Evolutionary conservation across 148 eudicot species (phyloP), one percentile per base, ranked within the genome.

Genomic region (Nyssa sinensis): DNA sequence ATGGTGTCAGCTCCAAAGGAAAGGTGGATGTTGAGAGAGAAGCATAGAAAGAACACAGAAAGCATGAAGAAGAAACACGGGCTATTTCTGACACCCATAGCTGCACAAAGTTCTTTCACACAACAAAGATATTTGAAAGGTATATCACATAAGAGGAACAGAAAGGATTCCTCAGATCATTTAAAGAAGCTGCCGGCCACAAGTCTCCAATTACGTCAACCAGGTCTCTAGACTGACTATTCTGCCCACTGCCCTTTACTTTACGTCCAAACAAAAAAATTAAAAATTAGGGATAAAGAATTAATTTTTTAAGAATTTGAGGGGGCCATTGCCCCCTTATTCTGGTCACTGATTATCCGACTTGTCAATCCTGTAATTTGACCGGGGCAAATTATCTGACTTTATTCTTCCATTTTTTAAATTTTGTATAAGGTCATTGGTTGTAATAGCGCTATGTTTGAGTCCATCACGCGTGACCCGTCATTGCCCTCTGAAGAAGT

Each of bases 1-100:
- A 88, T 85, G 66, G 76, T 79, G 67, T 88, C 85, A 28, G 75
- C 67, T 74, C 81, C 85, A 58, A n/a, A 58, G 63, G 74, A 76
- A 19, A 62, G 24, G 41, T 39, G 75, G 57, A 13, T 34, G 19
- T n/a, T 62, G 66, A 69, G 21, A 57, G 57, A 37, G 27, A 70
- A 72, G 44, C 69, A 60, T 0, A 81, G 47, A 31, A 55, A 28
- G 28, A 79, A 29, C 35, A 28, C n/a, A 41, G 32, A 53, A 8
- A 75, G 65, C 66, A 65, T 69, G n/a, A n/a, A n/a, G 30, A 55
- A 62, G 53, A n/a, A n/a, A n/a, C 17, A 32, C 41, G 37, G 41
- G 27, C 37, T 27, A 6, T 67, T 29, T 23, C 31, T 53, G 35
- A 10, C 30, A 17, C 58, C 64, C 80, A 83, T 79, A 33, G 77